Base-by-base conservation (phyloP, 1,284 basidiomycete genomes). In the Trametes polyzona region DNA sequence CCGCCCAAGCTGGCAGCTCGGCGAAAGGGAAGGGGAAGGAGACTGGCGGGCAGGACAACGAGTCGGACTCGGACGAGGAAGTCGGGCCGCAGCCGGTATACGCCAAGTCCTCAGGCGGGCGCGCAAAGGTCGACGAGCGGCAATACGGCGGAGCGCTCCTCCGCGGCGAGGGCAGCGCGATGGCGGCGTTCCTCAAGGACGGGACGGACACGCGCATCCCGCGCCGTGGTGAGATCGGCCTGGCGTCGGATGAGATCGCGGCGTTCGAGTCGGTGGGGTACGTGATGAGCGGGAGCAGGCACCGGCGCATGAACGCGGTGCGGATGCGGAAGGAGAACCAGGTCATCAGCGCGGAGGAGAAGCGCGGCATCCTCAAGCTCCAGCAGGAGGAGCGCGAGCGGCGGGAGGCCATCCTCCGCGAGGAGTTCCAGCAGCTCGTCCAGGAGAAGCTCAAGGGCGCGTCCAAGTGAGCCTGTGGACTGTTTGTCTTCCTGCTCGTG, bases 321-420 rank as follows among this genome's bases (percentile, higher is more conserved):
- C 90, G 97, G 59, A 92, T 98, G 85, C 81, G 96, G 67, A 97
- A 98, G 81, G 96, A 99, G 80, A 97, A 98, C 76, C 96, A 99
- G 77, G 95, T 99, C 59, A 96, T 98, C 71, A 94, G 90, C 65
- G 95, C 96, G 1, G 96, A 98, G 76, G 96, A 99, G 80, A 97
- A 98, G 79, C 79, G 95, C 40, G 92, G 93, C 23, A 94, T 98
- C 56, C 72, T 98, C 67, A 95, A 96, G 75, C 71, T 96, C 74
- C 94, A 97, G 76, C 91, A 83, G 70, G 96, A 98, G 75, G 96
- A 98, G 76, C 86, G 91, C 73, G 86, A 90, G 69, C 86, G 95
- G 74, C 86, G 94, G 72, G 96, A 99, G 73, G 75, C 87, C 21
- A 88, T 93, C 58, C 71, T 93, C 58, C 67, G 79, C 67, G 74